phyloP scores from a whole-genome alignment of 768 basidiomycete genomes.

The Lentinula guzmanii region DNA sequence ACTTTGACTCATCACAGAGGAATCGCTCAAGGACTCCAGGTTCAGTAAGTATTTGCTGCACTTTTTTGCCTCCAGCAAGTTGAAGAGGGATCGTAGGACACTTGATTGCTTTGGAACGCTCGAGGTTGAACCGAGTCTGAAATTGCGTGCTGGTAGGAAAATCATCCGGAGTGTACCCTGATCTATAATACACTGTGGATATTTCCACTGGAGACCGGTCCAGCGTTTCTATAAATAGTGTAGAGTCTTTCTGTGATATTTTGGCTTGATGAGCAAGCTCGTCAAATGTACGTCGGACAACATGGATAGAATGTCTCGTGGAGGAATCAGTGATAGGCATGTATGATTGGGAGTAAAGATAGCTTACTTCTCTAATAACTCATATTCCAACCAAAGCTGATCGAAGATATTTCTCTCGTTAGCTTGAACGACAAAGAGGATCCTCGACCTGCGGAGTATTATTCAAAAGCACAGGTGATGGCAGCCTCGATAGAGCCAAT shows the following conservation, averaged over 20 bases:
- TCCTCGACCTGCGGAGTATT: slow-evolving; percentile 29
- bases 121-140: slow-evolving; percentile 68
- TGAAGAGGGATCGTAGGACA: slow-evolving; percentile 90
- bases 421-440: slow-evolving; percentile 87
- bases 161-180: slow-evolving; percentile 82
- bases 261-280: slow-evolving; percentile 57
- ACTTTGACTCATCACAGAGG: slow-evolving; percentile 36
- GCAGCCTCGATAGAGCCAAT: slow-evolving; percentile 9
- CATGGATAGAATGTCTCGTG: slow-evolving; percentile 65
- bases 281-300: slow-evolving; percentile 71
- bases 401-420: slow-evolving; percentile 94
- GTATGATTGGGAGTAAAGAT: not conserved
- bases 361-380: slow-evolving; percentile 69
- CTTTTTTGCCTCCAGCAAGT: slow-evolving; percentile 94
- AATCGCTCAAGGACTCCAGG: slow-evolving; percentile 73
- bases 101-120: slow-evolving; percentile 82
- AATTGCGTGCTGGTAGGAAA: slow-evolving; percentile 65
- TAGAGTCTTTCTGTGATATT: slow-evolving; percentile 39
- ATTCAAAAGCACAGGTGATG: not conserved
- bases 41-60: slow-evolving; percentile 81
- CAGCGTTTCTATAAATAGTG: slow-evolving; percentile 34
- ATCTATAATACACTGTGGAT: slow-evolving; percentile 85
- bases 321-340: not conserved
- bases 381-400: slow-evolving; percentile 84
- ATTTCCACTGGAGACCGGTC: slow-evolving; percentile 53